Conservation (phyloP, 1,284 basidiomycete genomes). For the Trametes sp. region DNA sequence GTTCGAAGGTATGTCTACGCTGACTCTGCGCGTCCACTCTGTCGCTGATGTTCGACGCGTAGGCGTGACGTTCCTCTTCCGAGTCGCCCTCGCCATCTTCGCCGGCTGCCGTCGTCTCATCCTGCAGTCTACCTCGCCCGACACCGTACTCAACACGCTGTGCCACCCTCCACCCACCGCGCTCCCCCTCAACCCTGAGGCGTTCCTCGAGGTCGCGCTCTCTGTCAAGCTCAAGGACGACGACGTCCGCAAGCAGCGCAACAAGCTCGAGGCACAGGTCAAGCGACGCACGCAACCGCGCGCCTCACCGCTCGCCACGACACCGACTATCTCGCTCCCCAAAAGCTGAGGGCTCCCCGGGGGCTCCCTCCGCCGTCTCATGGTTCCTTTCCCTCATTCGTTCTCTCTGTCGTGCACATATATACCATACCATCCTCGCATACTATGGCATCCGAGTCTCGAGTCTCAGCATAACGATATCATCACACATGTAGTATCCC, state of each 20-base stretch:
- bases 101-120: constrained; percentile 67
- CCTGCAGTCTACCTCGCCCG: constrained; percentile 57
- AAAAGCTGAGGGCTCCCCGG: constrained; percentile 22
- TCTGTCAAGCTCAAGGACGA: constrained; percentile 84
- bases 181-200: constrained; percentile 66
- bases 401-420: constrained; percentile 1
- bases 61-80: constrained; percentile 85
- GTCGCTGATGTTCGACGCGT: constrained; percentile 16
- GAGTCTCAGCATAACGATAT: constrained; percentile 1
- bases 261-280: constrained; percentile 73
- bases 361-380: background rate
- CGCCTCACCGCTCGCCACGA: constrained; percentile 24
- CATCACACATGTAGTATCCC: constrained; percentile 3
- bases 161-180: constrained; percentile 58
- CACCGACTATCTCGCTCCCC: constrained; percentile 35
- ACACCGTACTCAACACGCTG: constrained; percentile 58
- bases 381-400: background rate
- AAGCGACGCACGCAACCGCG: constrained; percentile 63
- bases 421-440: constrained; percentile 10
- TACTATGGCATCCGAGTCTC: background rate
- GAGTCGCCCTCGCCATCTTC: constrained; percentile 81
- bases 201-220: constrained; percentile 67
- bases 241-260: constrained; percentile 77
- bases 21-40: background rate
- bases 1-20: constrained; percentile 69